Percentiles rank a stretch among this genome's conserved stretches.
Conservation (phyloP, 169 alveolate species). For the Eimeria brunetti region DNA sequence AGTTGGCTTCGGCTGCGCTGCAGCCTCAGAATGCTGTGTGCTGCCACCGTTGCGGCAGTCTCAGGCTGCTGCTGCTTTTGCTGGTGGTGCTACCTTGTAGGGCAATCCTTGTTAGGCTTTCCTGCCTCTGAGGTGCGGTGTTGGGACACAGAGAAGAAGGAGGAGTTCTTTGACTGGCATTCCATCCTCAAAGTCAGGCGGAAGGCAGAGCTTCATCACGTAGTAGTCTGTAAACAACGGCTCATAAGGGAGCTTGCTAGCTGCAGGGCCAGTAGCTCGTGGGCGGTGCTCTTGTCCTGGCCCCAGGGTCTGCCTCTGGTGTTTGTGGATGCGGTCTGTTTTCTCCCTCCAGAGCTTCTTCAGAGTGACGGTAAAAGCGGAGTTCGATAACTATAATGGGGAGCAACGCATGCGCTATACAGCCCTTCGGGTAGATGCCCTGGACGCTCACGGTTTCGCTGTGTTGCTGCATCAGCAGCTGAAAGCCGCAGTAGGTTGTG, state of each 20-base stretch:
- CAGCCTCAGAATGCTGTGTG: not conserved
- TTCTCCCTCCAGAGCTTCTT: not conserved
- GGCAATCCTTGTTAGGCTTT: constrained; percentile 54
- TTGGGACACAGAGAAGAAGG: constrained; percentile 50
- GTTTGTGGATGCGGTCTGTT: constrained; percentile 7
- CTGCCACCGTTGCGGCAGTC: not conserved
- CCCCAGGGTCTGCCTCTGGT: not conserved
- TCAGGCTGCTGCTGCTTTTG: not conserved
- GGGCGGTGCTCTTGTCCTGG: not conserved
- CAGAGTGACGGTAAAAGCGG: constrained; percentile 51
- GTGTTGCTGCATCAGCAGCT: constrained; percentile 49
- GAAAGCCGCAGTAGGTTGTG: constrained; percentile 31
- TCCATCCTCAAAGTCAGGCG: constrained; percentile 48
- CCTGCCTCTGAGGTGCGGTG: constrained; percentile 69
- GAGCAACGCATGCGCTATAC: constrained; percentile 64
- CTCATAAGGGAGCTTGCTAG: not conserved
- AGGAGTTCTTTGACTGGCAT: constrained; percentile 62
- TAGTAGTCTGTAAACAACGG: not conserved
- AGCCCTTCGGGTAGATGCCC: constrained; percentile 50
- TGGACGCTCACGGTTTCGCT: constrained; percentile 48
- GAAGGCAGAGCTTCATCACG: not conserved
- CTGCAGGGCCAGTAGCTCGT: not conserved
- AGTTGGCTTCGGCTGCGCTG: not conserved
- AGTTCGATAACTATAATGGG: constrained; percentile 41
- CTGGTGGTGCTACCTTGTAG: not conserved